A percentile compares a stretch with the other conserved stretches of the same genome.
Conservation (phyloP, 305 asterid genomes). For the Withania somnifera region DNA sequence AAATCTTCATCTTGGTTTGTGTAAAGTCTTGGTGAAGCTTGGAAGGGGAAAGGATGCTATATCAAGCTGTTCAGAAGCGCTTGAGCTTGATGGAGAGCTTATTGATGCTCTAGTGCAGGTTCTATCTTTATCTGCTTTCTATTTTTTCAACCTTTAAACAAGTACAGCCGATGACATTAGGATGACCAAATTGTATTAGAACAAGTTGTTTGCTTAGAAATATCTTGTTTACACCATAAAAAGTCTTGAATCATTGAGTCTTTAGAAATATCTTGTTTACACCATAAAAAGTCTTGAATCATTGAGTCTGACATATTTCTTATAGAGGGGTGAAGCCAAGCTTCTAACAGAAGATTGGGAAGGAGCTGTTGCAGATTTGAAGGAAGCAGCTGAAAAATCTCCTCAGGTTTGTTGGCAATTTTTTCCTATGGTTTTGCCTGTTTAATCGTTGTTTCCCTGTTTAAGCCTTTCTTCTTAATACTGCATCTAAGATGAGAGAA, state of each 20-base stretch:
- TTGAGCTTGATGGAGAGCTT: slow-evolving; percentile 64
- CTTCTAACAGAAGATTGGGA: slow-evolving; percentile 90
- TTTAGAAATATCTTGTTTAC: slow-evolving; percentile 1
- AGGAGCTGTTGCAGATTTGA: slow-evolving; percentile 85
- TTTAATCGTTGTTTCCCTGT: background rate
- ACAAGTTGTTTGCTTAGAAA: background rate
- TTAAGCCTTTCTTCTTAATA: background rate
- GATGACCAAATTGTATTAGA: background rate
- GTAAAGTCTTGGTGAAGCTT: slow-evolving; percentile 83
- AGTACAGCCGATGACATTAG: background rate
- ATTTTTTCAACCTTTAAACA: background rate
- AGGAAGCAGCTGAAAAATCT: slow-evolving; percentile 69
- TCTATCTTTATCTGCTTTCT: background rate
- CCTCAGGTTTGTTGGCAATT: slow-evolving; percentile 56
- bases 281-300: background rate
- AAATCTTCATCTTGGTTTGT: slow-evolving; percentile 77
- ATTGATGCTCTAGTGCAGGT: slow-evolving; percentile 91
- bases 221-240: slow-evolving; percentile 1
- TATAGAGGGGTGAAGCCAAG: slow-evolving; percentile 91
- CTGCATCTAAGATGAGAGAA: background rate
- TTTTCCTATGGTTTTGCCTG: background rate
- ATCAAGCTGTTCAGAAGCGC: slow-evolving; percentile 66
- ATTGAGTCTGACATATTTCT: background rate
- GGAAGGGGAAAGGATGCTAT: slow-evolving; percentile 87
- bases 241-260: background rate